Evolutionary conservation across 1,284 basidiomycete genomes (phyloP).

Genomic region (Trametes versicolor): DNA sequence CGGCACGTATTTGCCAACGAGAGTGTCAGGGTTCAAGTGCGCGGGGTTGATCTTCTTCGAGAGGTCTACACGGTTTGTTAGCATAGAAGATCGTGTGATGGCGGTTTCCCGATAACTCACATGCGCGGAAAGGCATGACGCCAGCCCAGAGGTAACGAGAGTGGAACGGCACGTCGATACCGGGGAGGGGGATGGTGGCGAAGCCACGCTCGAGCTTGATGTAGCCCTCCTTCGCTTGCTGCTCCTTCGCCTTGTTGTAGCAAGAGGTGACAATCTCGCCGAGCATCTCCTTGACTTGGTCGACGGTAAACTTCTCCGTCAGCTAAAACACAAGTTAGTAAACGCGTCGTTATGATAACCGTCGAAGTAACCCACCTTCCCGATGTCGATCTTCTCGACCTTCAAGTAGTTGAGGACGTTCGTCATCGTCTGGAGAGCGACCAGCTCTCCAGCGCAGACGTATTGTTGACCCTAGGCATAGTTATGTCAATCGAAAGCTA

Average conservation of each 20-base stretch:
- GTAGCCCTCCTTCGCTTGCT: slow-evolving; percentile 85
- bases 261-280: slow-evolving; percentile 90
- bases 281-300: slow-evolving; percentile 94
- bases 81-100: too few species aligned
- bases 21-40: slow-evolving; percentile 91
- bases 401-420: slow-evolving; percentile 98
- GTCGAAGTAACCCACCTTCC: slow-evolving; percentile 70
- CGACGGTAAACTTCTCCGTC: slow-evolving; percentile 83
- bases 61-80: slow-evolving; percentile 68
- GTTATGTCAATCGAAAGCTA: neutral
- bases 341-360: neutral
- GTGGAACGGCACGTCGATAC: slow-evolving; percentile 99
- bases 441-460: slow-evolving; percentile 96
- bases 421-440: slow-evolving; percentile 93
- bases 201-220: slow-evolving; percentile 97
- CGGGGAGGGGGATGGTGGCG: slow-evolving; percentile 94
- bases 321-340: slow-evolving; percentile 59
- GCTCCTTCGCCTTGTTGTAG: slow-evolving; percentile 81
- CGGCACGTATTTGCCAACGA: slow-evolving; percentile 95
- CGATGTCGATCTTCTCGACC: slow-evolving; percentile 95
- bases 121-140: slow-evolving; percentile 96
- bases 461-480: slow-evolving; percentile 88
- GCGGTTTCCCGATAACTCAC: too few species aligned
- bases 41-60: slow-evolving; percentile 97
- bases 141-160: slow-evolving; percentile 99